Percentiles rank a stretch among this genome's conserved stretches.
These are phyloP conservation scores for Alternaria atra DNA, from an alignment of 2,329 filamentous ascomycete species.

Conservation along the genomic window DNA sequence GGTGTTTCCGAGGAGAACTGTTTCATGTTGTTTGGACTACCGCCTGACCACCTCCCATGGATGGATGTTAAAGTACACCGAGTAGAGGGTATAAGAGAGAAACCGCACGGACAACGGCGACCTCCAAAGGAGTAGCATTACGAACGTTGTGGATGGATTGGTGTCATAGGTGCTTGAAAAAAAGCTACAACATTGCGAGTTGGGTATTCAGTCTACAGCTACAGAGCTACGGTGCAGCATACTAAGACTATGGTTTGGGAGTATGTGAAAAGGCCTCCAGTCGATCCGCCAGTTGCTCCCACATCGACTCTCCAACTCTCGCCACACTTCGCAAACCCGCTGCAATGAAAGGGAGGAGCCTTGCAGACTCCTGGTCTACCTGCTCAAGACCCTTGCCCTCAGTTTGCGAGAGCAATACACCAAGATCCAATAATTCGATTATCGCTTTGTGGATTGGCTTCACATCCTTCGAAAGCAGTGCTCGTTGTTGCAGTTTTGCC, in stretches of 20 bases:
- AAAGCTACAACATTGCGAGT: not conserved
- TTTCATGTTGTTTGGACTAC: not conserved
- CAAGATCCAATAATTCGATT: conserved; percentile 78
- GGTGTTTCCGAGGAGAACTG: too few species aligned
- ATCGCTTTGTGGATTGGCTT: conserved; percentile 76
- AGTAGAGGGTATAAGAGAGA: not conserved
- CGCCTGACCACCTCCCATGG: not conserved
- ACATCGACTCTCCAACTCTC: conserved; percentile 75
- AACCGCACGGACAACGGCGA: not conserved
- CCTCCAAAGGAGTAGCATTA: not conserved
- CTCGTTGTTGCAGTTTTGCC: conserved; percentile 69
- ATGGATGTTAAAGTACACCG: not conserved
- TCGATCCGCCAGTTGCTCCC: conserved; percentile 85
- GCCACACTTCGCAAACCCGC: conserved; percentile 78
- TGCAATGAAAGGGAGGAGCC: conserved; percentile 73
- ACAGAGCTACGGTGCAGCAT: not conserved
- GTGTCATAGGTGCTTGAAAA: not conserved
- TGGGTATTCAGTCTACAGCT: not conserved
- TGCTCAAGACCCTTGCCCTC: conserved; percentile 54
- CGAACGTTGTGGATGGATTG: not conserved
- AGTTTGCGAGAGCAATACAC: conserved; percentile 71
- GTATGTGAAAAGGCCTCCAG: conserved; percentile 59
- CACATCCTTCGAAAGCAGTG: conserved; percentile 74
- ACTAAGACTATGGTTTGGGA: not conserved
- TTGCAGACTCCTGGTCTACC: conserved; percentile 70